Evolutionary conservation across 148 eudicot genomes (phyloP), one percentile per base, ranked within the genome.

Genomic region (Dianthus caryophyllus): DNA sequence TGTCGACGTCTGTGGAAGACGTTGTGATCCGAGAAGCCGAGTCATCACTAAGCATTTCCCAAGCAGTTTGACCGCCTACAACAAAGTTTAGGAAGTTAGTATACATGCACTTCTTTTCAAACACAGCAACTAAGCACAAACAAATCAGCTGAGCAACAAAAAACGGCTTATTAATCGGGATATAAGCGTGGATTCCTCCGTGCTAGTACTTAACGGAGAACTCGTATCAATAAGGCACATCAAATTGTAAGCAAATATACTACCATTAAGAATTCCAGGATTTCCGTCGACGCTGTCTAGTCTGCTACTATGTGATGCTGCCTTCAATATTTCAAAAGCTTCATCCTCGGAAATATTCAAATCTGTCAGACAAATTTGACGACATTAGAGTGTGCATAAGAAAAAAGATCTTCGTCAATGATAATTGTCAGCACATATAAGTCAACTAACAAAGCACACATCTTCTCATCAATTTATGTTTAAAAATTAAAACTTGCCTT

Each of bases 1-100:
- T 79, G 77, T 94, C 97, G 77, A 94, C 72, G 77, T 88, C 92
- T 61, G 88, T 72, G 71, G 85, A 88, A 50, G 99, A 90, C 49
- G 99, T 94, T 66, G 93, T 86, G 68, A 94, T 86, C 54, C 74
- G 81, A 63, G 61, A 31, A 50, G 64, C 73, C 29, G 79, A 66
- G 63, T 88, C 89, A 78, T 87, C 92, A 58, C 77, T 74, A 49
- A 94, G 77, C 97, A 90, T 90, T 18, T 86, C 96, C 99, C 99
- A 94, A 11, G 97, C 99, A 72, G 81, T 84, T 76, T 83, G 97
- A 75, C 87, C 91, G 75, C 90, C 99, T 94, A 72, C 29, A 71
- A 13, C 73, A 64, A 55, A 75, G 20, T 44, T 43, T n/a, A 31
- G 17, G 13, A 52, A 65, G 30, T 38, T 15, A 55, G 16, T 44